Evolutionary conservation across 2,329 filamentous ascomycete genomes (phyloP), one percentile per base, ranked within the genome.

Genomic region (Apiospora hydei): DNA sequence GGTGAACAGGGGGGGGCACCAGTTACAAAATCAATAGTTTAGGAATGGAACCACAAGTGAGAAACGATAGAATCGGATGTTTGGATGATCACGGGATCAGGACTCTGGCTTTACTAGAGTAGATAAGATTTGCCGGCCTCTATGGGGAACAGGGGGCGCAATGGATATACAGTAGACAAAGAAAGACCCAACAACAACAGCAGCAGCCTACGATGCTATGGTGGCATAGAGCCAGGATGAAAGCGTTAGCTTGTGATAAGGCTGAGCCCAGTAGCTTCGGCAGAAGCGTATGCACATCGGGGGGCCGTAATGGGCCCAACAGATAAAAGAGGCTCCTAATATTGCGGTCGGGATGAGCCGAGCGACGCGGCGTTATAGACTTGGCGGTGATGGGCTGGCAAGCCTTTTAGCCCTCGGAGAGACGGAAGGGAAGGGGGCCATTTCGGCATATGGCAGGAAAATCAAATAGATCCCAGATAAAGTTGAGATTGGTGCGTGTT

Each of bases 11-110:
- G 67, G 67, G 67, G 26, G 26, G 26, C 46, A 24, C 18, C 49
- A 34, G 46, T 38, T 53, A 70, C 69, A 47, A 67, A 49, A 68
- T 68, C 66, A 47, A 68, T 68, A 68, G 66, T 47, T 34, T 34
- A 41, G 57, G 57, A 41, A 41, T 41, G 57, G 30, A 64, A 64
- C 57, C 57, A 64, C 57, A 38, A 64, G 34, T 64, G 57, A 41
- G 21, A 64, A 41, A 38, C 57, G 34, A 64, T n/a, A 64, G 34
- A 64, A 64, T 41, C 57, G 57, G 57, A 41, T 41, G 21, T 34
- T 41, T 41, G 34, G 34, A n/a, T 21, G 34, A 64, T 64, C 30
- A 64, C 57, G 57, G 30, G 57, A 41, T 64, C 57, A 38, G 30
- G 34, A n/a, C 34, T 64, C 34, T 64, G 34, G 18, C n/a, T 41